phyloP scores from a whole-genome alignment of 306 rosid genomes.

The Myrica gale region DNA sequence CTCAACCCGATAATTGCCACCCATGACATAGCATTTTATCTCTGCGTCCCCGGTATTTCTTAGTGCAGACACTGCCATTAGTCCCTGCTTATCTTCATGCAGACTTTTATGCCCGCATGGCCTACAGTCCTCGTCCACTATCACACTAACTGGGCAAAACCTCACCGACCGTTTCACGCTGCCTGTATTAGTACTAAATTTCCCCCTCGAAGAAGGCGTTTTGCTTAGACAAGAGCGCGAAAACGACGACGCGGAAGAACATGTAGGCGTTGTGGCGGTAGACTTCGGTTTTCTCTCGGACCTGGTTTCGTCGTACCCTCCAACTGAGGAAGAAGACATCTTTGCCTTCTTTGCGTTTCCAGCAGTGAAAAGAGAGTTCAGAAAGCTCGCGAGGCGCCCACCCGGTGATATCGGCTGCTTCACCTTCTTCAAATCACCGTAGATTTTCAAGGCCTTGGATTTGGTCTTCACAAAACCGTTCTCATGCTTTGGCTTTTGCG shows the following conservation, averaged over 20 bases:
- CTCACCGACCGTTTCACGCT: slow-evolving; percentile 74
- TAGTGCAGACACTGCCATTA: slow-evolving; percentile 22
- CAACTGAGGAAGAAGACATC: slow-evolving; percentile 27
- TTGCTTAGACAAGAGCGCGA: slow-evolving; percentile 90
- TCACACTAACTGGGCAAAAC: slow-evolving; percentile 79
- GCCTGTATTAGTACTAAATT: slow-evolving; percentile 26
- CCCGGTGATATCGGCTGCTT: slow-evolving; percentile 95
- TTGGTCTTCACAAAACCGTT: slow-evolving; percentile 67
- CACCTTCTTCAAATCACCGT: slow-evolving; percentile 79
- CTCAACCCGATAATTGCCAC: slow-evolving; percentile 54
- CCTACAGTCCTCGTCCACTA: slow-evolving; percentile 78
- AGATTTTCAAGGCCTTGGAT: slow-evolving; percentile 69
- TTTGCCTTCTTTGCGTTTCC: slow-evolving; percentile 62
- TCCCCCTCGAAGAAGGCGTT: slow-evolving; percentile 66
- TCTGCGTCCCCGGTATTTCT: slow-evolving; percentile 21
- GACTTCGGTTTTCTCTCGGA: slow-evolving; percentile 31
- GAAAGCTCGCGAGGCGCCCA: slow-evolving; percentile 66
- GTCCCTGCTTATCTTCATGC: slow-evolving; percentile 26
- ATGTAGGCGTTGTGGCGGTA: slow-evolving; percentile 42
- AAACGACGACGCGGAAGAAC: slow-evolving; percentile 85
- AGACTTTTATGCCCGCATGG: slow-evolving; percentile 75
- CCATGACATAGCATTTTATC: slow-evolving; percentile 45
- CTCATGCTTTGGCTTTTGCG: slow-evolving; percentile 55
- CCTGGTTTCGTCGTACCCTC: slow-evolving; percentile 8
- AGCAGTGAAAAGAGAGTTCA: slow-evolving; percentile 78